Base-by-base conservation (phyloP, 306 rosid genomes). In the Prunus mume region DNA sequence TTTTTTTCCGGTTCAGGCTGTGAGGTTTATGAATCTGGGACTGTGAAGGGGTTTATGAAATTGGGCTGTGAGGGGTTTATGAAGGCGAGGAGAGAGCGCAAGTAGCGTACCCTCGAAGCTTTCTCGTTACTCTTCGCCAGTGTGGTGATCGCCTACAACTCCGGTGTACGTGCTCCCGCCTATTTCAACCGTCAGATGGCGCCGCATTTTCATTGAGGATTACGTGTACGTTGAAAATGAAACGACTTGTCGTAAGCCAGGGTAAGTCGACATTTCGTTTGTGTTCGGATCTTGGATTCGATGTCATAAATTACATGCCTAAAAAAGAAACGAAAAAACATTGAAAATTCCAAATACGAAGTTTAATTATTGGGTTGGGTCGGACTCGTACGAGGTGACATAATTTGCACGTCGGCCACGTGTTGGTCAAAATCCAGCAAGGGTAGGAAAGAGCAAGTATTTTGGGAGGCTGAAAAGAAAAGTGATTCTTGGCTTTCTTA, bases 31-130 rank as follows among this genome's bases (percentile, higher is more conserved):
- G 13, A 2, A 9, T 13, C 19, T 6, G 27, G 27, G 43, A 7
- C 32, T 2, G 32, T 1, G 25, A 50, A 51, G 52, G 52, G 75
- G 68, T 73, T 73, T 73, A 72, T 72, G 50, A 0, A 9, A 38
- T 6, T 38, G 27, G 43, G 4, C 32, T 3, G 32, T 1, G 25
- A 50, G 52, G 52, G 75, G 68, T 73, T 73, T 73, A 72, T 72
- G 50, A 0, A 15, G 43, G 43, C 43, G 43, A 38, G 43, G 43
- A 7, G 77, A 1, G 34, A 30, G 25, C 20, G 20, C 13, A 18
- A 27, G 77, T 77, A 64, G 85, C 87, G 87, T 86, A 81, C 49
- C n/a, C 24, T 6, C 3, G 30, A 86, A 86, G 90, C 80, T 76
- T 71, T 45, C 22, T 9, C 19, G 14, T 51, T 6, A 38, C 43